Percentiles rank a stretch among this genome's conserved stretches.
phyloP scores from a whole-genome alignment of 805 yeast species.

The Yarrowia sp. region DNA sequence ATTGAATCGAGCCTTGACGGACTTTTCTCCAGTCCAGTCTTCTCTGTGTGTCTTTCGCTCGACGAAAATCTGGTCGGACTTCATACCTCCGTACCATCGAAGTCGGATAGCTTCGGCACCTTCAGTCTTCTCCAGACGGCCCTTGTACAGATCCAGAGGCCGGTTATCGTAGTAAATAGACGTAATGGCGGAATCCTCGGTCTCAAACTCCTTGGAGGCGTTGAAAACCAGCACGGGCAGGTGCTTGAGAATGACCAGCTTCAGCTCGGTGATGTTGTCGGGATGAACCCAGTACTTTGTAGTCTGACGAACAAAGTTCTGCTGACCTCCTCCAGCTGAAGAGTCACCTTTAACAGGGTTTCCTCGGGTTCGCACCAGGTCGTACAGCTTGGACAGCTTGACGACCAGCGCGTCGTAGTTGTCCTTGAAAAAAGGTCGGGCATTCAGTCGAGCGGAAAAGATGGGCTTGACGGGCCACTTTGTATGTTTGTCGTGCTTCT shows the following conservation, averaged over 20 bases:
- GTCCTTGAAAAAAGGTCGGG: constrained; percentile 95
- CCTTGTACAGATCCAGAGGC: constrained; percentile 86
- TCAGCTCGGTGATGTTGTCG: constrained; percentile 94
- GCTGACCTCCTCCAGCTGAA: constrained; percentile 97
- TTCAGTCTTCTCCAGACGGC: constrained; percentile 91
- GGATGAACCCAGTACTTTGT: constrained; percentile 99
- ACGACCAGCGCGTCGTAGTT: constrained; percentile 88
- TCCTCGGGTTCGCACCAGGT: constrained; percentile 92
- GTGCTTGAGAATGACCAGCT: constrained; percentile 87
- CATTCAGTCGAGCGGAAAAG: constrained; percentile 85
- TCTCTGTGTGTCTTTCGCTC: constrained; percentile 98
- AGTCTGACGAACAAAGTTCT: constrained; percentile 96
- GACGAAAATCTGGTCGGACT: constrained; percentile 83
- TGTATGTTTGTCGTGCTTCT: constrained; percentile 93
- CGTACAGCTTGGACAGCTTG: constrained; percentile 83
- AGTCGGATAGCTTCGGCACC: constrained; percentile 98
- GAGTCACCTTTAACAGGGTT: constrained; percentile 94
- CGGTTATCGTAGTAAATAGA: constrained; percentile 93
- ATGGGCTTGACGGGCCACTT: constrained; percentile 79
- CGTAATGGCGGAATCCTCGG: constrained; percentile 93
- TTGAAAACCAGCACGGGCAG: constrained; percentile 96
- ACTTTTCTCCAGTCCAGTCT: constrained; percentile 99
- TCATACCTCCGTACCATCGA: constrained; percentile 99
- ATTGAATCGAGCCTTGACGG: constrained; percentile 96
- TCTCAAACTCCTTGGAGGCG: constrained; percentile 91